phyloP scores from a whole-genome alignment of 805 yeast genomes.

The Metschnikowia amazonensis region DNA sequence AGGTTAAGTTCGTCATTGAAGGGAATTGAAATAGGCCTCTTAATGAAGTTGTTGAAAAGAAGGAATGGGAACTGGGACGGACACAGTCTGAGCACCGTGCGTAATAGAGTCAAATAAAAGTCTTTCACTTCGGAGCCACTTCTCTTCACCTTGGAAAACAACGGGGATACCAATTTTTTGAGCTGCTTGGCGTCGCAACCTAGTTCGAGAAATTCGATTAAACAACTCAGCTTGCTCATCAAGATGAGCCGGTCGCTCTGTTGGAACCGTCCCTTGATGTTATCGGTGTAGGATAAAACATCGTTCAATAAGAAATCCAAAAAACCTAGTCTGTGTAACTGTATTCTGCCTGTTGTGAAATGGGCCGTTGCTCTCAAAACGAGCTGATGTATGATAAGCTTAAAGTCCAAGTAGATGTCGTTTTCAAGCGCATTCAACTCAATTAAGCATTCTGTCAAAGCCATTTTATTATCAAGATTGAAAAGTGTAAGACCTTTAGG shows the following conservation, averaged over 20 bases:
- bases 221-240: slow-evolving; percentile 18
- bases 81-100: slow-evolving; percentile 20
- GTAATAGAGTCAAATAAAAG: slow-evolving; percentile 22
- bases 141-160: slow-evolving; percentile 12
- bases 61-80: slow-evolving; percentile 29
- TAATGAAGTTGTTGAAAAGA: slow-evolving; percentile 21
- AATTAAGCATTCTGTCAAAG: slow-evolving; percentile 16
- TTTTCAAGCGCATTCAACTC: slow-evolving; percentile 17
- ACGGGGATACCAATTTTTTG: slow-evolving; percentile 20
- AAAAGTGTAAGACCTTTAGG: slow-evolving; percentile 9
- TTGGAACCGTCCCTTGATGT: slow-evolving; percentile 12
- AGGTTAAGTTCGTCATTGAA: slow-evolving; percentile 13
- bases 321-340: slow-evolving; percentile 19
- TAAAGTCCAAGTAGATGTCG: slow-evolving; percentile 27
- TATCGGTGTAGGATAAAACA: slow-evolving; percentile 14
- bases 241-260: slow-evolving; percentile 14
- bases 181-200: slow-evolving; percentile 30
- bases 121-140: slow-evolving; percentile 12
- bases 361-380: slow-evolving; percentile 21
- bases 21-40: slow-evolving; percentile 14
- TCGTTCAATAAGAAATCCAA: slow-evolving; percentile 21
- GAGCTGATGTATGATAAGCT: slow-evolving; percentile 27
- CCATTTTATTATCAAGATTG: slow-evolving; percentile 7
- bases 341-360: slow-evolving; percentile 25
- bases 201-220: slow-evolving; percentile 28